Conservation (phyloP, 2,329 filamentous ascomycete genomes). For the Penicillium sp. region DNA sequence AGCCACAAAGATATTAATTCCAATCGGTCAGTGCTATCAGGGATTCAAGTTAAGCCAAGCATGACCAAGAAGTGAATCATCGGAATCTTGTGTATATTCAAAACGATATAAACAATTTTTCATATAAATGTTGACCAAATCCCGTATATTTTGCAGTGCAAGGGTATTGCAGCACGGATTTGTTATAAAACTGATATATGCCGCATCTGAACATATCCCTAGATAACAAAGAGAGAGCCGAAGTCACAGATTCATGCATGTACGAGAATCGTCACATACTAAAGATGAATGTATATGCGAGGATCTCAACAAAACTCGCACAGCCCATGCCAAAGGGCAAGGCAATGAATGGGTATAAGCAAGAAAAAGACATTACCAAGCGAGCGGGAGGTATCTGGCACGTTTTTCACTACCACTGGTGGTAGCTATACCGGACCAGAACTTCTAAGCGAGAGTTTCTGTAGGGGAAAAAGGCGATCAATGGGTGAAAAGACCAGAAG, state of each 20-base stretch:
- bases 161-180: not conserved
- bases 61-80: not conserved
- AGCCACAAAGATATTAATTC: too few species aligned
- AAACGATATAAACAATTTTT: not conserved
- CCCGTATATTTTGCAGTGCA: not conserved
- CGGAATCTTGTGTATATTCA: too few species aligned
- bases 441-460: not conserved
- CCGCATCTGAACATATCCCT: not conserved
- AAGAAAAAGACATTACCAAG: not conserved
- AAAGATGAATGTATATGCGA: not conserved
- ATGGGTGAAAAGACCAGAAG: not conserved
- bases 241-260: not conserved
- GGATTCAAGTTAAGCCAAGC: too few species aligned
- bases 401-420: not conserved
- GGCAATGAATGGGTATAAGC: slow-evolving; percentile 2
- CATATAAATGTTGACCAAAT: not conserved
- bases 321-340: not conserved
- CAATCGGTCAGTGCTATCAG: not conserved
- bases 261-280: not conserved
- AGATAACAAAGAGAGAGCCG: not conserved
- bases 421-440: not conserved
- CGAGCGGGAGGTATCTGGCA: not conserved
- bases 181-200: not conserved
- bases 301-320: not conserved
- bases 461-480: not conserved